Percentiles rank a stretch among this genome's conserved stretches.
Conservation (phyloP, 2,329 filamentous ascomycete species). For the Aspergillus persii region DNA sequence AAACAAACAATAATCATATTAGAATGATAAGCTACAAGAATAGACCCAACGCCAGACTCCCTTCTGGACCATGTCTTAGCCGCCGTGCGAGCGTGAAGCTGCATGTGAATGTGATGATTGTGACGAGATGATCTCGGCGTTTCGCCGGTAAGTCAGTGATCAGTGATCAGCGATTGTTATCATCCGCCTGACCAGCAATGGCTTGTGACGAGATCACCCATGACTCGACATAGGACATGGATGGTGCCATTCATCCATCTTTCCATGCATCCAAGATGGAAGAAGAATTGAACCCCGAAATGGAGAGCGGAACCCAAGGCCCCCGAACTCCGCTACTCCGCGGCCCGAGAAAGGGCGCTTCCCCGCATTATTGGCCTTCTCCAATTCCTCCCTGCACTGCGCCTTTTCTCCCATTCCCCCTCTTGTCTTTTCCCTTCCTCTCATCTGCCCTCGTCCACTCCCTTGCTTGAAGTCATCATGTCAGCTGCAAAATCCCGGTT, state of each 20-base stretch:
- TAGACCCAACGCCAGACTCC: neutral
- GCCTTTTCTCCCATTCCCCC: neutral
- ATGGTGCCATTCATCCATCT: neutral
- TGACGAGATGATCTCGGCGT: neutral
- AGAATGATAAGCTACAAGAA: neutral
- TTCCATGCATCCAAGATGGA: too few species aligned
- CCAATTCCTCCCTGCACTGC: neutral
- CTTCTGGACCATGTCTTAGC: neutral
- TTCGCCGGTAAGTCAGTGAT: neutral
- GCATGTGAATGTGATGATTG: neutral
- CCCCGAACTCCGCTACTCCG: constrained; percentile 8
- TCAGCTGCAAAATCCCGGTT: constrained; percentile 27
- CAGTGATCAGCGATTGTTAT: neutral
- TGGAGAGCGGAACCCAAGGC: neutral
- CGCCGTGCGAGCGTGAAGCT: neutral
- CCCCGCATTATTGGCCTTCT: constrained; percentile 11
- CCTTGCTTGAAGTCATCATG: constrained; percentile 17
- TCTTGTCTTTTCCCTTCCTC: neutral
- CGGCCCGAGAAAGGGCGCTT: constrained; percentile 8
- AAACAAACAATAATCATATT: neutral
- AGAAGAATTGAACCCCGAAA: neutral
- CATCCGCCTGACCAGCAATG: neutral
- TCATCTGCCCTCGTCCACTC: neutral
- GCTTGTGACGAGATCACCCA: neutral
- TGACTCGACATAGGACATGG: neutral